A percentile compares a stretch with the other conserved stretches of the same genome.
These are phyloP conservation scores for Neofusicoccum umdonicola DNA, from an alignment of 2,329 filamentous ascomycete species.

Conservation along the genomic window DNA sequence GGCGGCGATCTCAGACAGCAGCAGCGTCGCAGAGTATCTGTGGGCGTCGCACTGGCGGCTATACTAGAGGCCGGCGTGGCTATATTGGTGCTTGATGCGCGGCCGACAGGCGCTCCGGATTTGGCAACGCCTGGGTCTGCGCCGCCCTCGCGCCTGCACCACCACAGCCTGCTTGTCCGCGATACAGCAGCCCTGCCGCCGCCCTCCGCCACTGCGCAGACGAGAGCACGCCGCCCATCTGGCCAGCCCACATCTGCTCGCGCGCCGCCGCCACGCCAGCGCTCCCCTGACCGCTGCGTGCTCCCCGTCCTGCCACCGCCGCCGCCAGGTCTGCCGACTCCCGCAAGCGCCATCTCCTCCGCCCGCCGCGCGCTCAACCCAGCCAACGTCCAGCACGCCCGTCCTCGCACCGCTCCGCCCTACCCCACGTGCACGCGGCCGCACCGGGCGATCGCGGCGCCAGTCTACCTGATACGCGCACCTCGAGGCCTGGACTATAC, in stretches of 20 bases:
- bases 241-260: not conserved
- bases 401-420: slow-evolving; percentile 9
- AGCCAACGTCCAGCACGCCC: not conserved
- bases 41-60: slow-evolving; percentile 13
- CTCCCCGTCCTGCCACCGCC: not conserved
- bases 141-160: slow-evolving; percentile 7
- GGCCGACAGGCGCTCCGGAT: slow-evolving; percentile 9
- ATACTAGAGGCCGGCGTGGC: slow-evolving; percentile 7
- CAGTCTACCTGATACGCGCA: slow-evolving; percentile 12
- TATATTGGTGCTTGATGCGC: slow-evolving; percentile 14
- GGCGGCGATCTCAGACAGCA: slow-evolving; percentile 6
- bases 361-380: not conserved
- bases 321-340: not conserved
- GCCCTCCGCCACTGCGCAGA: not conserved
- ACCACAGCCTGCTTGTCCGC: slow-evolving; percentile 1
- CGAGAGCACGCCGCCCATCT: not conserved
- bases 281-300: slow-evolving; percentile 2
- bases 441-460: slow-evolving; percentile 4
- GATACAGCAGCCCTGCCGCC: slow-evolving; percentile 6
- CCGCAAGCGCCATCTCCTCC: slow-evolving; percentile 14
- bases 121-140: slow-evolving; percentile 3
- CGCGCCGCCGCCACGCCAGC: not conserved
- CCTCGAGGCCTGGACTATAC: slow-evolving; percentile 9
- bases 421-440: slow-evolving; percentile 16
- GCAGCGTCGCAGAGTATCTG: slow-evolving; percentile 7